Conservation (phyloP, 2,329 filamentous ascomycete species). For the Madurella fahalii region DNA sequence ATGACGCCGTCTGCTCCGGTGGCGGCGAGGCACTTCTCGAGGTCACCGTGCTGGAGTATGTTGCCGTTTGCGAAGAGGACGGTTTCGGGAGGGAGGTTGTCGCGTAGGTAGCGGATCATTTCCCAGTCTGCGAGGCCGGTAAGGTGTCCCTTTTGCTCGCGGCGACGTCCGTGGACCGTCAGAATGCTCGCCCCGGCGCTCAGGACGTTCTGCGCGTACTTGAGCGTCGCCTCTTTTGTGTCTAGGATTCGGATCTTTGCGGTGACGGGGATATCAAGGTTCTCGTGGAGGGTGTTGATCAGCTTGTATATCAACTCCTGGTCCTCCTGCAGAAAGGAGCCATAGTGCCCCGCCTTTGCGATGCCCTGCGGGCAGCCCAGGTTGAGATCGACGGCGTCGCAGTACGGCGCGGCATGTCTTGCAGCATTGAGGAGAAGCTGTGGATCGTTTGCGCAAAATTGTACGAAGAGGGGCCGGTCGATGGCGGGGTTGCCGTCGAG, state of each 20-base stretch:
- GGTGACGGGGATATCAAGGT: constrained; percentile 79
- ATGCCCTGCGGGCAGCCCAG: constrained; percentile 96
- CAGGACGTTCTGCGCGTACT: constrained; percentile 84
- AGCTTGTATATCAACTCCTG: constrained; percentile 77
- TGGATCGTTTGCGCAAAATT: constrained; percentile 90
- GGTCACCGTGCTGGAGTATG: constrained; percentile 73
- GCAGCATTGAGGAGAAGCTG: constrained; percentile 77
- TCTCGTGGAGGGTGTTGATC: constrained; percentile 75
- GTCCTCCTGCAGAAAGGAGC: constrained; percentile 91
- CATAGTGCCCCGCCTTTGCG: constrained; percentile 84
- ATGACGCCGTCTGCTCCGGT: constrained; percentile 92
- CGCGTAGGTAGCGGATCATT: constrained; percentile 75
- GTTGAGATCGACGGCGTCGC: constrained; percentile 93
- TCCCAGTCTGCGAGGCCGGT: constrained; percentile 91
- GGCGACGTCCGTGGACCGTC: constrained; percentile 81
- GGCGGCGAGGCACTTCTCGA: constrained; percentile 70
- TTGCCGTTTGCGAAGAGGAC: constrained; percentile 98
- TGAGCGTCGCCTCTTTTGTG: constrained; percentile 77
- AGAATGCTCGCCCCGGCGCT: constrained; percentile 87
- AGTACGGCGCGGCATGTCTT: constrained; percentile 73
- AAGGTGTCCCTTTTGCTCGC: constrained; percentile 94
- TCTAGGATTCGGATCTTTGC: constrained; percentile 93
- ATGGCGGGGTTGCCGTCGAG: constrained; percentile 83
- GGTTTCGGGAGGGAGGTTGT: constrained; percentile 77
- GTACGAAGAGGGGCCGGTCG: constrained; percentile 88